Base-by-base conservation (phyloP, 305 asterid species). In the Fraxinus nigra region DNA sequence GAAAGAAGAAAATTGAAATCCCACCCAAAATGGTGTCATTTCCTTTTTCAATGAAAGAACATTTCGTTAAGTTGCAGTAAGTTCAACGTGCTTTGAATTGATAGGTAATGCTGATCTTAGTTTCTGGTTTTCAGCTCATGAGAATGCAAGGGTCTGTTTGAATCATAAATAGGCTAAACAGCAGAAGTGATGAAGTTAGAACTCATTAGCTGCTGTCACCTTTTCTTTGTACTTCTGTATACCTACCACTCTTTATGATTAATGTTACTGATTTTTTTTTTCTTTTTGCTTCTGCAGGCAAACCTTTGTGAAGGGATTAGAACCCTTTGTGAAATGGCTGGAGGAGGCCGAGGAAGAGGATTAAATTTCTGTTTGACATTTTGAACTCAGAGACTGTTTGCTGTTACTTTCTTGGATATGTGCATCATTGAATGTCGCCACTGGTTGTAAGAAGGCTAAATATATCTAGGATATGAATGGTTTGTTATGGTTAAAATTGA, bases 341-440 rank as follows among this genome's bases (percentile, higher is more conserved):
- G 99, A 96, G 85, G 99, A 96, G 89, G 99, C 99, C 0, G 99
- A 96, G 89, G 99, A 96, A 83, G 98, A 95, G 89, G 99, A 95
- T 40, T 93, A 82, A 95, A 70, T 32, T 76, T 70, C 48, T 75
- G 14, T 7, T 7, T 54, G 48, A 30, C 34, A 59, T 46, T 69
- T n/a, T 0, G 35, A 43, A 79, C 20, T 69, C 13, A 18, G 33
- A 2, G 33, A 2, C 13, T 43, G 73, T 38, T 84, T 67, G 79
- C 76, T 4, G 35, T 85, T 78, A 54, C 75, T 79, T 83, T 78
- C 43, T 46, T 75, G 78, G 76, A 24, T 78, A 65, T 78, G 28
- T 20, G 37, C 77, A 35, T 38, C 46, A 16, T 18, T 73, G 10
- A 34, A 46, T 46, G 65, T 56, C 38, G n/a, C 35, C 67, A 67